Base-by-base conservation (phyloP, 1,284 basidiomycete genomes). In the Earliella scabrosa region DNA sequence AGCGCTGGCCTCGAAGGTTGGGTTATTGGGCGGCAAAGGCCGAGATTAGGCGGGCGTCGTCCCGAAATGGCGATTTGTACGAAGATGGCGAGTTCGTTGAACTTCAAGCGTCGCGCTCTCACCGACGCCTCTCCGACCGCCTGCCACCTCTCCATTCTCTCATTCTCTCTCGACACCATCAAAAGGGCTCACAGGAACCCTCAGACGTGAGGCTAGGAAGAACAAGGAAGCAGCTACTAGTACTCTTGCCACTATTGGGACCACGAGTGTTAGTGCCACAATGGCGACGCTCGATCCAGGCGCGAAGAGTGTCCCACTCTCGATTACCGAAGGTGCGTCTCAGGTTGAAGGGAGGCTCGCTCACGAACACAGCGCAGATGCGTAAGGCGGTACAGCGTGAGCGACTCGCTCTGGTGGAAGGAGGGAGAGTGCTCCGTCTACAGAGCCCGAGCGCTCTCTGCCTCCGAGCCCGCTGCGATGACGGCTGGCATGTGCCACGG, bases 301-400 rank as follows among this genome's bases (percentile, higher is more conserved):
- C 41, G 64, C 66, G 40, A 74, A 74, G 60, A 65, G 59, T 56
- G 70, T 68, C 9, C 74, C 74, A 5, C 68, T 77, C 21, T 70
- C 76, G 43, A 77, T 78, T 35, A 79, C 77, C 35, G 77, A 79
- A 74, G 77, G 77, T 77, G 29, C n/a, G 57, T 48, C 9, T 27
- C 14, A 18, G 11, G 46, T 14, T 16, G 36, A 29, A 20, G 26
- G n/a, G 38, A 24, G 21, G n/a, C 45, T 44, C 26, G 45, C 41
- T 21, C 16, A 20, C 36, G 18, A n/a, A 16, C 4, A 8, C n/a
- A 10, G 11, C 16, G 21, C n/a, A n/a, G n/a, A 20, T 39, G 18
- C 36, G n/a, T 20, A 20, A 10, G 36, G 21, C 16, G 2, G 29
- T 31, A 31, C 29, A 31, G 29, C 6, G 7, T 6, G 29, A 31